Conservation (phyloP, 192 early-diverging fungal genomes). For the Coemansia sp. region DNA sequence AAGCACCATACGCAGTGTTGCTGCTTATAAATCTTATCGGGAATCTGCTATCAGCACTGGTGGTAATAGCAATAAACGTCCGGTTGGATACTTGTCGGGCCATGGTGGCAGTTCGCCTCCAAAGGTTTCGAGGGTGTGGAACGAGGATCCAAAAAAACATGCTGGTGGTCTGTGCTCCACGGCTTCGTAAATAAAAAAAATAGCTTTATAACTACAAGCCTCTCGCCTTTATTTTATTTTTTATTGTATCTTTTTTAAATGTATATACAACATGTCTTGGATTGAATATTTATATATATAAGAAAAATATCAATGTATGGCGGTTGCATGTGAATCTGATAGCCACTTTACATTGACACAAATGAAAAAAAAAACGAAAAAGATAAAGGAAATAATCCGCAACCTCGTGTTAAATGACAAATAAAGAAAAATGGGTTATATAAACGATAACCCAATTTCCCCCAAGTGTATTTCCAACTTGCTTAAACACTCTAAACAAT, state of each 20-base stretch:
- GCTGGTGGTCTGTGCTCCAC: conserved; percentile 7
- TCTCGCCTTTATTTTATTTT: background rate
- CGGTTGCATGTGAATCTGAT: too few relatives aligned
- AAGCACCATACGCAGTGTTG: background rate
- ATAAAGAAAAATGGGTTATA: too few relatives aligned
- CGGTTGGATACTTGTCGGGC: background rate
- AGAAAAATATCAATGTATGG: background rate
- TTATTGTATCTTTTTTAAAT: background rate
- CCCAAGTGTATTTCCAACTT: too few relatives aligned
- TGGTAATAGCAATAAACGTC: background rate
- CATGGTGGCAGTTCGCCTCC: background rate
- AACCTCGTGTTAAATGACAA: too few relatives aligned
- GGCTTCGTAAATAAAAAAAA: conserved; percentile 7
- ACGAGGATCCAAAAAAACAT: background rate
- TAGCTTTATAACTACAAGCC: background rate
- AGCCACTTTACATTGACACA: too few relatives aligned
- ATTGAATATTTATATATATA: background rate
- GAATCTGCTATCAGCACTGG: background rate
- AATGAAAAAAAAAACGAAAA: background rate
- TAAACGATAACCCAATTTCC: too few relatives aligned
- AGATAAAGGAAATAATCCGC: background rate
- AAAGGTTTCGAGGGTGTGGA: conserved; percentile 11
- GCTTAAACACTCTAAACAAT: too few relatives aligned
- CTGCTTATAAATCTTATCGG: background rate
- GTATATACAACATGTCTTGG: background rate